Base-by-base conservation (phyloP, 2,329 filamentous ascomycete species). In the Neodidymelliopsis sp. region DNA sequence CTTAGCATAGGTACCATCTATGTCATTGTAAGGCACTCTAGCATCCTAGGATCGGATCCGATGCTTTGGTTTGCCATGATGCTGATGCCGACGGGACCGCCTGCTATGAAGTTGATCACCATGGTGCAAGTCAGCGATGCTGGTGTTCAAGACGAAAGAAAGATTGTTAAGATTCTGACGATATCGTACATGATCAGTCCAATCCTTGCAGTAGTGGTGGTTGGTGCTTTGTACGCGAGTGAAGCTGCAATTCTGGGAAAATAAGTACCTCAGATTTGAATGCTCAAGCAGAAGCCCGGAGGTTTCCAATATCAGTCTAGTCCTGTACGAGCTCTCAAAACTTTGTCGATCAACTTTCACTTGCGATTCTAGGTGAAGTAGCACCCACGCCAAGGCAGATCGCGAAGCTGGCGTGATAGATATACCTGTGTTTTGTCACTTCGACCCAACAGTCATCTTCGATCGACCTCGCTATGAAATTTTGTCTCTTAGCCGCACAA, bases 61-160 rank as follows among this genome's bases (percentile, higher is more conserved):
- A 81, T 87, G 55, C 69, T 88, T 15, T 87, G 84, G 83, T 88
- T 88, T 60, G 75, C 72, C 1, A 77, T 84, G 77, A 84, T 84
- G 81, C 63, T 84, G 11, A 82, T 82, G 77, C 81, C 81, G 0
- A 75, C 77, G 1, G 80, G 81, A 0, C 81, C 80, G 29, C 77
- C 80, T 2, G 79, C 80, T 0, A 73, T 82, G 75, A 79, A 81
- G 29, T 69, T 80, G 23, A 78, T 77, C 10, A 78, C 77, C 1
- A 69, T 83, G 51, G 78, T 81, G 7, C 79, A 82, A 40, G 69
- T 82, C 2, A 71, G 72, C 23, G 75, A 75, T 25, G 70, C 70
- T 6, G 60, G 59, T 2, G 66, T 66, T 3, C 62, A 68, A n/a
- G 74, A 80, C 59, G 80, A 80, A 66, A 75, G 79, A 71, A 74